Base-by-base conservation (phyloP, 2,329 filamentous ascomycete species). In the Aspergillus amoenus region DNA sequence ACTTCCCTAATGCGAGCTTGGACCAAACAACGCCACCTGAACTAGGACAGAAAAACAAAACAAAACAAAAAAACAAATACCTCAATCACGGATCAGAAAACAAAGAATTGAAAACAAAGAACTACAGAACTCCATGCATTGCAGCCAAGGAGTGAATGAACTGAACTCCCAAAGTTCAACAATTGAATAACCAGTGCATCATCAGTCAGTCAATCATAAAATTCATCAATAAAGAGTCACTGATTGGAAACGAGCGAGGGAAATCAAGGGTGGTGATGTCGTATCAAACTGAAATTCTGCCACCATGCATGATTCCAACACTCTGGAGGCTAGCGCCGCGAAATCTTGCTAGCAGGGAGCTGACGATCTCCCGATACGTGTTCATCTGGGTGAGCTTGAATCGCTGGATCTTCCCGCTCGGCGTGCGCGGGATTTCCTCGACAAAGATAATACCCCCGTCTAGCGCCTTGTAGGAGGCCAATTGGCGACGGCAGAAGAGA, bases 321-420 rank as follows among this genome's bases (percentile, higher is more conserved):
- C 55, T 55, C 45, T 64, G 62, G n/a, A 66, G 41, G 52, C 61
- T 66, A 24, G 68, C 59, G 8, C 64, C 58, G 6, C 65, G 61
- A 39, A 66, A 67, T 22, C 63, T 62, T 32, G 64, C 62, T 6
- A 73, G 57, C 6, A 73, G 59, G 5, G 68, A 71, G 4, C 68
- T 64, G 11, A 75, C 66, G 57, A 75, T 70, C 41, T 73, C 70
- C 2, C 73, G 66, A 56, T 75, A 75, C 11, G 67, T 61, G 55
- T 75, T 74, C 72, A 75, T 74, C 62, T 75, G 70, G 2, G 69
- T 61, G 24, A 76, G 65, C 56, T 70, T 74, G 66, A 73, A 75
- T 7, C 76, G 69, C 57, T 78, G 71, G 49, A 82, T 80, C 68
- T 82, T 82, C 13, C 80, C 80, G 56, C 78, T 80, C 0, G 78